Conservation (phyloP, 129 eudicot species). For the Lactuca sativa region DNA sequence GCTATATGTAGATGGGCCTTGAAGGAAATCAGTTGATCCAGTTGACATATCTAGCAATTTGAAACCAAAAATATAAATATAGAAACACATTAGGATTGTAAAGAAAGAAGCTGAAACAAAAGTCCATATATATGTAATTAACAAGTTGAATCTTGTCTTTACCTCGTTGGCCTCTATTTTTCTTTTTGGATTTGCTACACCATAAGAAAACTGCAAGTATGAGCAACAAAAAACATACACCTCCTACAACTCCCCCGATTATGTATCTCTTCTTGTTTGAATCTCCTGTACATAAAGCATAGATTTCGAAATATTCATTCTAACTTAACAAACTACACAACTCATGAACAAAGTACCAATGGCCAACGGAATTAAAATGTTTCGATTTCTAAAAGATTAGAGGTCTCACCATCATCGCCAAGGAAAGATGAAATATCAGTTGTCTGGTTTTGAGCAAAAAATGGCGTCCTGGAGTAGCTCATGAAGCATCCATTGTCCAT, state of each 20-base stretch:
- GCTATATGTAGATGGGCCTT: constrained; percentile 57
- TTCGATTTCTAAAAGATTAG: neutral
- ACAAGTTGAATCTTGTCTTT: neutral
- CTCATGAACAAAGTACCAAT: neutral
- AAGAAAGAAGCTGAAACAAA: neutral
- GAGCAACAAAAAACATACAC: constrained; percentile 52
- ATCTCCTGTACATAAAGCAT: constrained; percentile 31
- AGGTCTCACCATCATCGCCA: constrained; percentile 24
- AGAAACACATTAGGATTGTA: neutral
- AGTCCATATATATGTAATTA: neutral
- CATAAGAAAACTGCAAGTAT: constrained; percentile 40
- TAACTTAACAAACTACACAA: neutral
- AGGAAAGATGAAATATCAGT: constrained; percentile 47
- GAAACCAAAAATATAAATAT: neutral
- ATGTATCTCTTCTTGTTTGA: constrained; percentile 53
- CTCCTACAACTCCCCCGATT: constrained; percentile 69
- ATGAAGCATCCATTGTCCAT: constrained; percentile 61
- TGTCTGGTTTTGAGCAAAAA: constrained; percentile 56
- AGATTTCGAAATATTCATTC: neutral
- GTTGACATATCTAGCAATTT: constrained; percentile 43
- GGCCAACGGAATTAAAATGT: neutral
- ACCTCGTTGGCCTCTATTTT: constrained; percentile 45
- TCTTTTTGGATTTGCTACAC: constrained; percentile 38
- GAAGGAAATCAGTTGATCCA: constrained; percentile 57
- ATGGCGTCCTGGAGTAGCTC: constrained; percentile 55